These are phyloP conservation scores for Gnaphalium uliginosum DNA, from an alignment of 129 eudicot species.

Conservation along the genomic window DNA sequence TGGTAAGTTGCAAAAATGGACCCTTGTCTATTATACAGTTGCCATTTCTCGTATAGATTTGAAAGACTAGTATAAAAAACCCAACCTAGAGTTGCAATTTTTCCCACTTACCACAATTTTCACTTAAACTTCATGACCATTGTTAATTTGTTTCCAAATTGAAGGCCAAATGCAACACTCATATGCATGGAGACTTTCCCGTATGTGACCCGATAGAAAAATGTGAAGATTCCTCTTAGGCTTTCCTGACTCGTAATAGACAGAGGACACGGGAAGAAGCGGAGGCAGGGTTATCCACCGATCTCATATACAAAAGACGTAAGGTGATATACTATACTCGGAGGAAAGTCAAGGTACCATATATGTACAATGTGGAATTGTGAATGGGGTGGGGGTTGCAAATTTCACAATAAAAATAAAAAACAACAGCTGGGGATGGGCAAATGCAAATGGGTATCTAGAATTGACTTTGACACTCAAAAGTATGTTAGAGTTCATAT, in stretches of 20 bases:
- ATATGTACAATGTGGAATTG: background rate
- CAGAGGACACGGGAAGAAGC: no score
- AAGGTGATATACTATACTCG: no score
- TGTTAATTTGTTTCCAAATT: background rate
- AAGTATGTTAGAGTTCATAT: constrained; percentile 32
- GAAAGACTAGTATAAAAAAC: background rate
- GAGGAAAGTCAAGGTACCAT: constrained; percentile 7
- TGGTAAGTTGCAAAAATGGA: background rate
- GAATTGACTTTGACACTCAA: constrained; percentile 29
- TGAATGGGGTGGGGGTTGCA: background rate
- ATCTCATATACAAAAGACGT: no score
- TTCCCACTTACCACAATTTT: background rate
- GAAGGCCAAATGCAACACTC: no score
- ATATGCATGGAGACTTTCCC: no score
- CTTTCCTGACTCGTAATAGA: no score
- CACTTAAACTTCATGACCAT: background rate
- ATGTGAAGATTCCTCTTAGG: no score
- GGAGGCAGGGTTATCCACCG: no score
- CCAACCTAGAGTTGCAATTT: background rate
- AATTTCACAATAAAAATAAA: background rate
- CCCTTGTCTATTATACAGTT: background rate
- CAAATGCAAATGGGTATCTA: constrained; percentile 1
- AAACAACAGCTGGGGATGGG: background rate
- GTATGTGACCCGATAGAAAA: no score
- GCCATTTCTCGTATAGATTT: background rate